Conservation (phyloP, 495 filamentous ascomycete species). For the Sabuloglossum arenarium region DNA sequence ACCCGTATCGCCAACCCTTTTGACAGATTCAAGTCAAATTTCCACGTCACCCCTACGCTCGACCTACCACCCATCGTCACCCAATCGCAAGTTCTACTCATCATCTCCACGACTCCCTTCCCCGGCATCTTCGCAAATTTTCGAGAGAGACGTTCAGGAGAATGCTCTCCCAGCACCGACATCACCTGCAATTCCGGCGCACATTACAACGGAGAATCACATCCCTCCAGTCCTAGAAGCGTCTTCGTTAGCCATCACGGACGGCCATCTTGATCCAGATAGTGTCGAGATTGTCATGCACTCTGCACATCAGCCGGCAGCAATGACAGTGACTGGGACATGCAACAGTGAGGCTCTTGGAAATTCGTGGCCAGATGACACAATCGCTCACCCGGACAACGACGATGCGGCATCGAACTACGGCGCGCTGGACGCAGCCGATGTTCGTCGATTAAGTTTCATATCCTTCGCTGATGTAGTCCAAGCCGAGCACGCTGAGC, state of each 20-base stretch:
- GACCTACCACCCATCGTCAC: constrained; percentile 9
- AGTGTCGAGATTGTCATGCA: constrained; percentile 79
- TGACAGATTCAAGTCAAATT: neutral
- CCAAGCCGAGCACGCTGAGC: constrained; percentile 56
- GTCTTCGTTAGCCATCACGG: constrained; percentile 72
- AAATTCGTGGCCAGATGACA: constrained; percentile 33
- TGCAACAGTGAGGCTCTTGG: constrained; percentile 15
- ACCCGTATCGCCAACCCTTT: neutral
- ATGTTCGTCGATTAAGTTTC: constrained; percentile 70
- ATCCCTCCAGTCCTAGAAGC: constrained; percentile 83
- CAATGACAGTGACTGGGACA: constrained; percentile 33
- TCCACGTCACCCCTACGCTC: neutral
- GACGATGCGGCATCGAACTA: constrained; percentile 45
- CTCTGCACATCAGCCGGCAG: constrained; percentile 56
- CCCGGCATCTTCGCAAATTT: constrained; percentile 54
- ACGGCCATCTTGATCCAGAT: constrained; percentile 52
- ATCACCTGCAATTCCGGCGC: constrained; percentile 60
- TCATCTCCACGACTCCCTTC: constrained; percentile 19
- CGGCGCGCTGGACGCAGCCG: constrained; percentile 47
- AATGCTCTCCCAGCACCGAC: constrained; percentile 36
- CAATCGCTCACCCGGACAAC: constrained; percentile 26
- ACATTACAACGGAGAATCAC: constrained; percentile 80
- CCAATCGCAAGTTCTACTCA: constrained; percentile 14
- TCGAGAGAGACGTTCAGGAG: constrained; percentile 86
- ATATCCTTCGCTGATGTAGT: constrained; percentile 91